Conservation (phyloP, 306 rosid genomes). For the Prosopis cineraria region DNA sequence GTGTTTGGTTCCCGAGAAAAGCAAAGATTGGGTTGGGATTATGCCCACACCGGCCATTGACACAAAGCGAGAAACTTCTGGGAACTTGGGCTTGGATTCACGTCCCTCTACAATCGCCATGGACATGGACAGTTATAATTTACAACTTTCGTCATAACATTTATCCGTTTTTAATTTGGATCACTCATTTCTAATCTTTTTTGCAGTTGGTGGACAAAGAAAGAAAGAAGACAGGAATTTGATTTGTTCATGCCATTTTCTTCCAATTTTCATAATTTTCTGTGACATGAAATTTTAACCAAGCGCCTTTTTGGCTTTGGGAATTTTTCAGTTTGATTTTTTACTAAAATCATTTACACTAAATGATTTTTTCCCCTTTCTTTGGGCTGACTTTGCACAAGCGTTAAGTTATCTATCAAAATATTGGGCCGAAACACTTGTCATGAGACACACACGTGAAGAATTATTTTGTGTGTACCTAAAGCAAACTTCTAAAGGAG, state of each 20-base stretch:
- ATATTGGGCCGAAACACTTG: not conserved
- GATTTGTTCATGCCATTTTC: not conserved
- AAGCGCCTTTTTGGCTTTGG: not conserved
- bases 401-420: not conserved
- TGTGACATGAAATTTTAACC: not conserved
- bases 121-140: not conserved
- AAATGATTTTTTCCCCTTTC: no score
- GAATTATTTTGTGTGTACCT: not conserved
- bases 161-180: conserved; percentile 7
- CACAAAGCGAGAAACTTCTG: not conserved
- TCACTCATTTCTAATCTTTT: conserved; percentile 53
- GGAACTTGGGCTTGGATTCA: conserved; percentile 9
- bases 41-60: conserved; percentile 45
- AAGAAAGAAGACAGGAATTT: not conserved
- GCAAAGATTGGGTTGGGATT: conserved; percentile 19
- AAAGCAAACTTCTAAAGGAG: not conserved
- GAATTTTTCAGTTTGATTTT: not conserved
- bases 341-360: not conserved
- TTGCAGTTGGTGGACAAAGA: not conserved
- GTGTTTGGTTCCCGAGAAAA: conserved; percentile 35
- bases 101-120: not conserved
- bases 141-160: no score
- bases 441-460: not conserved
- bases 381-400: no score
- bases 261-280: not conserved